phyloP scores from a whole-genome alignment of 2,329 filamentous ascomycete genomes.

The Fusarium verrucosum region DNA sequence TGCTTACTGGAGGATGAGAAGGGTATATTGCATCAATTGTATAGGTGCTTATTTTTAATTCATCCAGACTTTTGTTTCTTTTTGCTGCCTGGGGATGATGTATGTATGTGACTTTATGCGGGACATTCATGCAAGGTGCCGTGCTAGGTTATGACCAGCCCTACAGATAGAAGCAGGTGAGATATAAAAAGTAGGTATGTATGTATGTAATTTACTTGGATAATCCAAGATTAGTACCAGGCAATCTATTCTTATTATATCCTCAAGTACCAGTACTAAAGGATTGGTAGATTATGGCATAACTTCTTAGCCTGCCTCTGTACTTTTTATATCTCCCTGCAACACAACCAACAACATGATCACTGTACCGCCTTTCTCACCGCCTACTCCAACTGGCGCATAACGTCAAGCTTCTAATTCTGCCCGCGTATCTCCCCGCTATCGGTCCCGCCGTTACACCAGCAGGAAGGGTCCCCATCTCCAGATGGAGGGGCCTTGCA shows the following conservation, averaged over 20 bases:
- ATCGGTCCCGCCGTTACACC: conserved; percentile 33
- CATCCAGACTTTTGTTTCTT: not conserved
- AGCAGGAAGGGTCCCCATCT: conserved; percentile 25
- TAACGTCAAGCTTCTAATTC: conserved; percentile 15
- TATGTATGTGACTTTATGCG: not conserved
- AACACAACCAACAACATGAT: not conserved
- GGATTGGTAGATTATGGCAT: no score
- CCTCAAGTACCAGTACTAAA: no score
- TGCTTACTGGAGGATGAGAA: not conserved
- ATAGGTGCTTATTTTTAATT: not conserved
- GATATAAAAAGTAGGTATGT: no score
- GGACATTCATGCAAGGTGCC: not conserved
- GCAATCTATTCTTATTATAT: no score
- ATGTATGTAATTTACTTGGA: no score
- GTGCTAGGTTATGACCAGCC: not conserved
- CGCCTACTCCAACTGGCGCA: conserved; percentile 5
- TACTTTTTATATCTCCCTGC: no score
- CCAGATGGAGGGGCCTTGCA: conserved; percentile 11
- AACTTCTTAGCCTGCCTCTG: no score
- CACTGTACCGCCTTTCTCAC: conserved; percentile 6
- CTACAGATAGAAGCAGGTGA: not conserved
- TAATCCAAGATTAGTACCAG: no score
- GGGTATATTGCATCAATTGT: not conserved
- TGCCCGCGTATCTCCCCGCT: conserved; percentile 37
- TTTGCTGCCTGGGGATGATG: not conserved